Evolutionary conservation across 768 basidiomycete species (phyloP).

Genomic region (Pulveroboletus sp.): DNA sequence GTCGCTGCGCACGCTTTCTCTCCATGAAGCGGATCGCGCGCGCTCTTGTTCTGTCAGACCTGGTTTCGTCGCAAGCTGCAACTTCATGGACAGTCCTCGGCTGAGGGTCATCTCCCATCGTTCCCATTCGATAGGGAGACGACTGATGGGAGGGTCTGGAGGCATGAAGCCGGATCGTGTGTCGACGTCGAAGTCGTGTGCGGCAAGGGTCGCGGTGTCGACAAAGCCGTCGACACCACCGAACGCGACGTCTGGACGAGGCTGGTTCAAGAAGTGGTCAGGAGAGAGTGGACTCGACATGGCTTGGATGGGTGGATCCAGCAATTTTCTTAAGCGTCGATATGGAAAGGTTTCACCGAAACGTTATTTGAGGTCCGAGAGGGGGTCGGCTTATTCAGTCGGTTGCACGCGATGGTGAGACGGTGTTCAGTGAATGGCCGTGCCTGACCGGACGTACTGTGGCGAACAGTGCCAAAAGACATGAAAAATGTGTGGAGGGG

Average conservation of each 20-base stretch:
- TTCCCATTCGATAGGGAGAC: conserved; percentile 61
- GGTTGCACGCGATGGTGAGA: too few species aligned
- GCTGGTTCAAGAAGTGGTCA: conserved; percentile 33
- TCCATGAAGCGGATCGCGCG: conserved; percentile 47
- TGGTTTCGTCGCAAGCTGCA: conserved; percentile 54
- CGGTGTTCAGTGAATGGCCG: too few species aligned
- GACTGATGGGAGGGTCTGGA: conserved; percentile 59
- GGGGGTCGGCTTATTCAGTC: too few species aligned
- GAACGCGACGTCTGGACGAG: conserved; percentile 28
- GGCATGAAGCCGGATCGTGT: conserved; percentile 91
- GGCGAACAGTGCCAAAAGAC: too few species aligned
- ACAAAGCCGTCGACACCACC: conserved; percentile 24
- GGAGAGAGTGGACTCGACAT: conserved; percentile 17
- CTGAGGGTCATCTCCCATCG: conserved; percentile 67
- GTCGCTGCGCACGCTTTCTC: conserved; percentile 40
- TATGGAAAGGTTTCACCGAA: too few species aligned
- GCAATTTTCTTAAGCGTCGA: too few species aligned
- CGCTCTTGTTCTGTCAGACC: conserved; percentile 35
- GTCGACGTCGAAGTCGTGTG: conserved; percentile 91
- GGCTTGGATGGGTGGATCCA: not conserved
- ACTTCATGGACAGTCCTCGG: conserved; percentile 39
- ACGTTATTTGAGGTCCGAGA: too few species aligned
- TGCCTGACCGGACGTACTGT: too few species aligned
- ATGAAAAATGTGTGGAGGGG: too few species aligned
- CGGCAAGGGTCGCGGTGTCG: conserved; percentile 64